Evolutionary conservation across 1,284 basidiomycete genomes (phyloP).

Genomic region (Papiliotrema flavescens): DNA sequence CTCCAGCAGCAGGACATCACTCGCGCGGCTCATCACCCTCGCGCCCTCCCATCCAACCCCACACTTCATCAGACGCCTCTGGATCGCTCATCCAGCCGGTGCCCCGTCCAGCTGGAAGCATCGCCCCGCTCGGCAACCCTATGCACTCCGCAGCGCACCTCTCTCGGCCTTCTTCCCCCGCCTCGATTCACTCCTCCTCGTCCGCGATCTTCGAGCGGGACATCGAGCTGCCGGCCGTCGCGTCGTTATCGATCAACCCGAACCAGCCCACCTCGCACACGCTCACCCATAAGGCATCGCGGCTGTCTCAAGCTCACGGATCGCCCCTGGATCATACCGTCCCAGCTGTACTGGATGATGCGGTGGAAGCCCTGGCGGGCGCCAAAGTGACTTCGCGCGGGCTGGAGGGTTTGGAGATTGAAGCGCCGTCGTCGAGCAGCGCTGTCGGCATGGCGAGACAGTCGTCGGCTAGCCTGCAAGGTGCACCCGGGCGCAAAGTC

Average conservation of each 20-base stretch:
- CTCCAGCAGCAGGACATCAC: constrained; percentile 28
- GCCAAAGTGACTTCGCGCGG: constrained; percentile 15
- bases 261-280: constrained; percentile 14
- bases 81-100: background rate
- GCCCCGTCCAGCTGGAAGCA: background rate
- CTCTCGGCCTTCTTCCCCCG: constrained; percentile 36
- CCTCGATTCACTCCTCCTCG: constrained; percentile 42
- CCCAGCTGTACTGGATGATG: constrained; percentile 47
- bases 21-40: constrained; percentile 22
- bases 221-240: constrained; percentile 40
- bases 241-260: constrained; percentile 32
- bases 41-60: constrained; percentile 7
- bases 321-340: constrained; percentile 43
- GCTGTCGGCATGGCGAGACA: constrained; percentile 31
- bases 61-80: constrained; percentile 2
- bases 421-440: constrained; percentile 17
- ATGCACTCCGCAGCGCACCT: constrained; percentile 17
- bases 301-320: constrained; percentile 41
- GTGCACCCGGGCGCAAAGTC: background rate
- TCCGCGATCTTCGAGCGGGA: constrained; percentile 49
- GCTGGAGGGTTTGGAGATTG: constrained; percentile 39
- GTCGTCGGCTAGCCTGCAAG: constrained; percentile 22
- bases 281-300: constrained; percentile 39
- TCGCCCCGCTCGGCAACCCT: background rate
- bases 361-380: constrained; percentile 44